Base-by-base conservation (phyloP, 257 asterid species). In the Forsythia viridissima region DNA sequence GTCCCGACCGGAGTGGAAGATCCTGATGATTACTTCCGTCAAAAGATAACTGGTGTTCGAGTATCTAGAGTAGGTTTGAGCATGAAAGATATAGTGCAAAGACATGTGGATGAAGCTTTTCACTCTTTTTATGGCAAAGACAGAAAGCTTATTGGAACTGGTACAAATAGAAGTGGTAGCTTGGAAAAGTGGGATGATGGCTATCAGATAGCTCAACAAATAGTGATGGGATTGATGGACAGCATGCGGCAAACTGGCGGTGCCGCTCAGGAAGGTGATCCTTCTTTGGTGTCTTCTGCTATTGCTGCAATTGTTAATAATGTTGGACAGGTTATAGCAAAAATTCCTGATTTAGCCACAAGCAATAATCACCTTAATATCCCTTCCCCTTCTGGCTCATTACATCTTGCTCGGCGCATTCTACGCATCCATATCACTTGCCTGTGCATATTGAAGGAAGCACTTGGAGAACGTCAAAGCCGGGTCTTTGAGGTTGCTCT, bases 191-290 rank as follows among this genome's bases (percentile, higher is more conserved):
- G 77, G 87, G 98, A 92, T 77, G 97, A 92, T 77, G 88, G 90
- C 70, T 83, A 88, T 85, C 94, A 88, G 70, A 82, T 90, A 40
- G 98, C 97, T 77, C 97, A 92, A 73, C 90, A 94, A 78, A 89
- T 92, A 80, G 97, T 96, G 44, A 80, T 83, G 80, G 96, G 97
- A 72, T 85, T 96, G 87, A 87, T 93, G 87, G 99, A 96, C 74
- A 93, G 99, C 90, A 96, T 96, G 96, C 92, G 93, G 77, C 98
- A 93, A 86, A 93, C 99, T 77, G 99, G 99, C 73, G 99, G 99
- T 83, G 98, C 99, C 39, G 99, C 99, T 82, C 99, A 96, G 89
- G 99, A 96, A 91, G 99, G 98, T 48, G 97, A 93, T 77, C 99
- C 99, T 70, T 87, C 91, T 30, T 86, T 96, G 89, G 97, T 96